Conservation (phyloP, 78 protist genomes). For the Tieghemostelium lacteum region DNA sequence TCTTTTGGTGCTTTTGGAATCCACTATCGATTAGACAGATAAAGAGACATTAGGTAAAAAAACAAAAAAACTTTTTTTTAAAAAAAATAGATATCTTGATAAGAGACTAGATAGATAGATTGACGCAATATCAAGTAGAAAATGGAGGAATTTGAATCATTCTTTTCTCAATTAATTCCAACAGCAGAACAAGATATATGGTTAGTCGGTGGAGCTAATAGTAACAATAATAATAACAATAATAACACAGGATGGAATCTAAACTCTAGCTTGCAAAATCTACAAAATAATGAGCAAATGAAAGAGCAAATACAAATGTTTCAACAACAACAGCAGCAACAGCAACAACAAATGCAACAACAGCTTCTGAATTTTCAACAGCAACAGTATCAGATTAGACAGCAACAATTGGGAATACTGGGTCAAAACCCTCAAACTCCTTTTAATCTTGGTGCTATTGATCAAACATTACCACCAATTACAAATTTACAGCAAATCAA, state of each 20-base stretch:
- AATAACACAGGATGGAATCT: background rate
- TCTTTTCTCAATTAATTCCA: slow-evolving; percentile 58
- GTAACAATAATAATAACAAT: too few species aligned
- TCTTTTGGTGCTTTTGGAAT: too few species aligned
- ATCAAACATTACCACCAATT: background rate
- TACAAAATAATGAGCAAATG: slow-evolving; percentile 15
- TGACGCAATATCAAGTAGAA: too few species aligned
- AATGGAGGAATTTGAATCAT: slow-evolving; percentile 68
- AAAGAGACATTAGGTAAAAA: too few species aligned
- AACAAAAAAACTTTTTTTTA: too few species aligned
- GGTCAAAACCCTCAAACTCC: too few species aligned
- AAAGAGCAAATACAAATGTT: slow-evolving; percentile 11
- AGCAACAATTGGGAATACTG: slow-evolving; percentile 36
- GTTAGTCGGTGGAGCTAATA: slow-evolving; percentile 17
- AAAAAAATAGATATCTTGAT: too few species aligned
- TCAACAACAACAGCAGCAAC: slow-evolving; percentile 46
- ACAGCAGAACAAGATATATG: slow-evolving; percentile 64
- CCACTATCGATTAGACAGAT: too few species aligned
- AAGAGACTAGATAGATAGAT: too few species aligned
- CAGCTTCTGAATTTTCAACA: slow-evolving; percentile 17
- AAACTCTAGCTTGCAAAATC: background rate
- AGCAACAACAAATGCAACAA: slow-evolving; percentile 21
- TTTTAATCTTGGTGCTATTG: background rate
- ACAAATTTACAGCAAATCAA: slow-evolving; percentile 16
- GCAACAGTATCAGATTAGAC: slow-evolving; percentile 27